These are phyloP conservation scores for Cladophialophora bantiana DNA, from an alignment of 2,329 filamentous ascomycete genomes.

Conservation along the genomic window DNA sequence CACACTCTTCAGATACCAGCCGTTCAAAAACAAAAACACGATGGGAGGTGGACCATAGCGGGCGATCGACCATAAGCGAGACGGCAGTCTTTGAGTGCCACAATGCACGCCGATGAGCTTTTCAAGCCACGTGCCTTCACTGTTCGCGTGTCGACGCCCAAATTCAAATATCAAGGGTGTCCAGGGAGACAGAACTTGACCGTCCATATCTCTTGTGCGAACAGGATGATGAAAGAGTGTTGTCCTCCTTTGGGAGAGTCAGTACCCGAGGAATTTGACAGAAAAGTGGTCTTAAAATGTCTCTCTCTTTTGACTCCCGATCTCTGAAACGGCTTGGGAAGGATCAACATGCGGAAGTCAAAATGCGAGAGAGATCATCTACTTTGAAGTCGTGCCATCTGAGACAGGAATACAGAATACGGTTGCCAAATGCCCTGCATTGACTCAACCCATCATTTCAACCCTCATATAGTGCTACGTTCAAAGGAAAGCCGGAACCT, in stretches of 20 bases:
- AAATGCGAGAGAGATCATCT: neutral
- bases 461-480: neutral
- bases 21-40: neutral
- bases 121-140: neutral
- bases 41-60: neutral
- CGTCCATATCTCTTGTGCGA: neutral
- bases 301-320: neutral
- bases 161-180: no score
- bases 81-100: neutral
- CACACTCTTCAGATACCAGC: neutral
- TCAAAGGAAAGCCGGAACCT: conserved; percentile 47
- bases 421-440: no score
- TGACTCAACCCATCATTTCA: no score
- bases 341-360: neutral
- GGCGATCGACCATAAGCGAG: neutral
- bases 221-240: neutral
- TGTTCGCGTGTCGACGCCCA: neutral
- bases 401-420: no score
- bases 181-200: neutral
- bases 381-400: neutral
- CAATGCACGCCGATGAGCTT: neutral
- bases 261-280: neutral
- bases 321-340: neutral
- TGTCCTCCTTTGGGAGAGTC: neutral
- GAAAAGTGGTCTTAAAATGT: neutral